phyloP scores from a whole-genome alignment of 2,329 filamentous ascomycete genomes.

The Ophiostoma sp. region DNA sequence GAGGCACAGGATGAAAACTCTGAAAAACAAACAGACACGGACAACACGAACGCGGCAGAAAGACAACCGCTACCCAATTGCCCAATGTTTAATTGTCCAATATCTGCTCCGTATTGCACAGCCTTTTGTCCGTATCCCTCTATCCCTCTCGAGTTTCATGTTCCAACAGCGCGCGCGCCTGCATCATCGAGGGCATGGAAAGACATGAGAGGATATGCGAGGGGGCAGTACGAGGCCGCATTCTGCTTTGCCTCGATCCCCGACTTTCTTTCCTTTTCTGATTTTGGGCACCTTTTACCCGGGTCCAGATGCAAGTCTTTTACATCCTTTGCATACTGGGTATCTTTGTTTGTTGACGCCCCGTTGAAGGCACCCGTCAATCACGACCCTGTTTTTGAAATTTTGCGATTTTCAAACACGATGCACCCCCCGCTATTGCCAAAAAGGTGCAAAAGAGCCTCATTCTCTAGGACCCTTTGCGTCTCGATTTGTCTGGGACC shows the following conservation, averaged over 20 bases:
- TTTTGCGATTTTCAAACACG: background rate
- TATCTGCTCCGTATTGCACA: background rate
- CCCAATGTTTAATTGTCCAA: background rate
- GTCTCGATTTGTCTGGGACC: background rate
- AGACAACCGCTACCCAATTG: background rate
- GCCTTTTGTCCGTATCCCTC: background rate
- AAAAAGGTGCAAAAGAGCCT: slow-evolving; percentile 15
- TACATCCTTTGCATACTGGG: background rate
- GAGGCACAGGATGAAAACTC: background rate
- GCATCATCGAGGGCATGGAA: background rate
- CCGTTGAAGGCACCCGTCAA: slow-evolving; percentile 5
- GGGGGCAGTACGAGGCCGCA: background rate
- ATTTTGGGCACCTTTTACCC: background rate
- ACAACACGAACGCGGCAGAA: background rate
- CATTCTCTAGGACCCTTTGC: background rate
- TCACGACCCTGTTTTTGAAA: background rate
- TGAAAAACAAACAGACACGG: background rate
- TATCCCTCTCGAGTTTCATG: background rate
- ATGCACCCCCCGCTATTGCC: background rate
- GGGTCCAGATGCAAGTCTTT: background rate
- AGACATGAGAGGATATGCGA: no score
- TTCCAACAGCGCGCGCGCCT: background rate
- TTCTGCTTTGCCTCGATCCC: background rate
- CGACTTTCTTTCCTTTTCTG: background rate
- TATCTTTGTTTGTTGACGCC: background rate